Evolutionary conservation across 352 stramenopile genomes (phyloP).

Genomic region (Aphanomyces cochlioides): DNA sequence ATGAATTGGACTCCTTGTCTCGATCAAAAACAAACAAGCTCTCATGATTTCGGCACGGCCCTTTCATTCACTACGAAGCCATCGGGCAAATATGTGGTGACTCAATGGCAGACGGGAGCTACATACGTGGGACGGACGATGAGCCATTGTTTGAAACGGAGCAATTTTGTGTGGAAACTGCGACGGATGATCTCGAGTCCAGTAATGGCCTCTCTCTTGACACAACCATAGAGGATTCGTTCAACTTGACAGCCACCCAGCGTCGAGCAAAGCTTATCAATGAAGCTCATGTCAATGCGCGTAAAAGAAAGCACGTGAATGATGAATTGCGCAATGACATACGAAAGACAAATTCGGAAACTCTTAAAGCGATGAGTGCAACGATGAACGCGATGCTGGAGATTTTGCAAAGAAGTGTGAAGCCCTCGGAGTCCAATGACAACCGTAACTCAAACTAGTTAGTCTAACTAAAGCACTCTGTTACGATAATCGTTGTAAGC

Average conservation of each 20-base stretch:
- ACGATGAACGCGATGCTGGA: not conserved
- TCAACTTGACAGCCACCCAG: not conserved
- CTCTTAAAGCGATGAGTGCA: not conserved
- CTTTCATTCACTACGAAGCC: slow-evolving; percentile 4
- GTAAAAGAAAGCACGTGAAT: not conserved
- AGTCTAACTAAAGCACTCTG: not conserved
- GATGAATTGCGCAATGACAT: not conserved
- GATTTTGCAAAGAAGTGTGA: not conserved
- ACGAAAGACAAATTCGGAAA: not conserved
- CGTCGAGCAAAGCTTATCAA: not conserved
- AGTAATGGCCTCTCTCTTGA: not conserved
- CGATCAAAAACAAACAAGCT: not conserved
- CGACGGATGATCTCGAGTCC: not conserved
- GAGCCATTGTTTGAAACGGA: not conserved
- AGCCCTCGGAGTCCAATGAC: not conserved
- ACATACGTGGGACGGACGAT: not conserved
- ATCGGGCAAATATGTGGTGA: not conserved
- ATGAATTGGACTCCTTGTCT: not conserved
- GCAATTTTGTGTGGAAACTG: not conserved
- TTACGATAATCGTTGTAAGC: not conserved
- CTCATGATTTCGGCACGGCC: not conserved
- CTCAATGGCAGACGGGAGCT: not conserved
- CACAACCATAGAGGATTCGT: not conserved
- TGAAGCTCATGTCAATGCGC: not conserved
- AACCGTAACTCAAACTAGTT: not conserved